Evolutionary conservation across 345 rosid genomes (phyloP).

Genomic region (Lenwebbia sp.): DNA sequence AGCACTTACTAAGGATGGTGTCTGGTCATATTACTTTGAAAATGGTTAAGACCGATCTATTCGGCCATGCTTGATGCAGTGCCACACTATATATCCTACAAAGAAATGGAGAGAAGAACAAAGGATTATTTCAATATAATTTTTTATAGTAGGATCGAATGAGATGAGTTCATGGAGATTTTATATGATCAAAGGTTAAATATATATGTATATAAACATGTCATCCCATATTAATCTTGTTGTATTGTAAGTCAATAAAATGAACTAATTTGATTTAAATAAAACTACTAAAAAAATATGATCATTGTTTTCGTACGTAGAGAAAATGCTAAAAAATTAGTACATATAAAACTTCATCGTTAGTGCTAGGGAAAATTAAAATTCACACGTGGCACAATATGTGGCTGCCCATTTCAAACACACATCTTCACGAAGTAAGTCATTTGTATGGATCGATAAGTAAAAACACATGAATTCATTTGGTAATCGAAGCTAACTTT

Average conservation of each 20-base stretch:
- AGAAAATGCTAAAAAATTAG: not conserved
- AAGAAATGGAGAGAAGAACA: not conserved
- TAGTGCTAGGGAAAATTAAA: not conserved
- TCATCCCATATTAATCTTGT: not conserved
- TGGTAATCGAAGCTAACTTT: not conserved
- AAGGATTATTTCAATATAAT: not conserved
- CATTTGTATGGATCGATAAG: not conserved
- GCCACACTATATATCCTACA: not conserved
- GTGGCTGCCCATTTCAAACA: not conserved
- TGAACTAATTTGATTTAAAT: not conserved
- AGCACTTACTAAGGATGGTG: not conserved
- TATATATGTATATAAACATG: not conserved
- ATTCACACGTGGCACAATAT: not conserved
- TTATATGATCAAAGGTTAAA: not conserved
- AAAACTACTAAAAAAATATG: not conserved
- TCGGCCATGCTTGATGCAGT: not conserved
- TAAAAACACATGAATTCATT: not conserved
- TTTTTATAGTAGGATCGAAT: not conserved
- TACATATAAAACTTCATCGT: not conserved
- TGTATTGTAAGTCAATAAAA: not conserved
- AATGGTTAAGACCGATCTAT: not conserved
- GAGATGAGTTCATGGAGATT: too few relatives aligned
- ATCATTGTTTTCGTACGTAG: not conserved
- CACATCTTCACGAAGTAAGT: not conserved
- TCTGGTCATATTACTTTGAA: not conserved